These are phyloP conservation scores for Skeletonema potamos DNA, from an alignment of 108 stramenopile genomes.

Conservation along the genomic window DNA sequence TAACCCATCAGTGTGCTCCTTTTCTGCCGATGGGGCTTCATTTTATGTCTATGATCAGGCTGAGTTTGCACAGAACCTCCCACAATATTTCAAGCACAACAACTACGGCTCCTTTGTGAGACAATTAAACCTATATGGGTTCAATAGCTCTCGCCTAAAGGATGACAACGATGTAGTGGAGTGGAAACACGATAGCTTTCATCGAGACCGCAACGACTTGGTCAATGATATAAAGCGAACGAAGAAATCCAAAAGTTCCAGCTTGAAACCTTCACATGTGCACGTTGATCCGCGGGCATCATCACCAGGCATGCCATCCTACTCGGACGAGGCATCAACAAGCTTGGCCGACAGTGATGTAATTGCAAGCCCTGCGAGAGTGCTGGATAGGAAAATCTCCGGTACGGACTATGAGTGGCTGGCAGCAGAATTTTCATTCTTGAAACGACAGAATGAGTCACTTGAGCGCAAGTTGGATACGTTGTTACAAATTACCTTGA, in stretches of 20 bases:
- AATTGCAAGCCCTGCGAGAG: neutral
- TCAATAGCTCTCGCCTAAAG: slow-evolving; percentile 20
- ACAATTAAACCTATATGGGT: slow-evolving; percentile 60
- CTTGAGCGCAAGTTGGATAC: slow-evolving; percentile 18
- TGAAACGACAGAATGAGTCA: slow-evolving; percentile 21
- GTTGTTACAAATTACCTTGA: slow-evolving; percentile 14
- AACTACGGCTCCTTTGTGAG: slow-evolving; percentile 59
- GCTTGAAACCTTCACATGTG: slow-evolving; percentile 5
- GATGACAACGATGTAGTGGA: slow-evolving; percentile 16
- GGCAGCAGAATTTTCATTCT: slow-evolving; percentile 21
- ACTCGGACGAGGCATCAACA: slow-evolving; percentile 18
- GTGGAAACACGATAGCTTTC: slow-evolving; percentile 22
- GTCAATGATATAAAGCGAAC: slow-evolving; percentile 18
- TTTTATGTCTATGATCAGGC: slow-evolving; percentile 13
- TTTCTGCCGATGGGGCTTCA: slow-evolving; percentile 11
- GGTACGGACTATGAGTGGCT: slow-evolving; percentile 15
- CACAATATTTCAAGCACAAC: slow-evolving; percentile 49
- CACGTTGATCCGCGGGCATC: slow-evolving; percentile 8
- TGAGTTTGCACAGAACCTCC: neutral
- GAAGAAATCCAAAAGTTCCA: slow-evolving; percentile 7
- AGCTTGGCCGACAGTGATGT: neutral
- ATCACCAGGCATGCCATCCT: slow-evolving; percentile 7
- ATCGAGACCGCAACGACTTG: slow-evolving; percentile 15
- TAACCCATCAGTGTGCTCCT: slow-evolving; percentile 5
- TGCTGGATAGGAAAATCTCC: neutral